Evolutionary conservation across 148 eudicot species (phyloP).

Genomic region (Persicaria maculosa): DNA sequence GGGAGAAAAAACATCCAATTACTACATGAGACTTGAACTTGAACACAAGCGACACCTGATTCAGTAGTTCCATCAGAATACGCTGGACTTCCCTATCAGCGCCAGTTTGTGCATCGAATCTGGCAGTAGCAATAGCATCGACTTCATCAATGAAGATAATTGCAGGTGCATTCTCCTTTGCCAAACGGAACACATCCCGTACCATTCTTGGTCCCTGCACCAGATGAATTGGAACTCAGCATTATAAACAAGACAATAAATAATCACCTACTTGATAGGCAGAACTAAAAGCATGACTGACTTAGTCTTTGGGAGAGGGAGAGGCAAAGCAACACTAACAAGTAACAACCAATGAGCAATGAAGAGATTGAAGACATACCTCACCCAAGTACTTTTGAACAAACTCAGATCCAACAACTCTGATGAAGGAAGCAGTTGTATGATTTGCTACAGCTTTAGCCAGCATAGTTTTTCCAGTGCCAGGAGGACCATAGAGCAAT

Average conservation of each 20-base stretch:
- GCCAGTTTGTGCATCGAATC: constrained; percentile 98
- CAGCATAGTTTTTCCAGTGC: constrained; percentile 18
- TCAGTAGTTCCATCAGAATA: constrained; percentile 91
- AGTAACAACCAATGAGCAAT: constrained; percentile 8
- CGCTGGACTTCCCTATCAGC: constrained; percentile 98
- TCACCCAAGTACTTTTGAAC: constrained; percentile 94
- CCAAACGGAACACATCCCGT: constrained; percentile 95
- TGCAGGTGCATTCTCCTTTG: constrained; percentile 96
- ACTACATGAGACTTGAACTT: not conserved
- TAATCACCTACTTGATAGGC: not conserved
- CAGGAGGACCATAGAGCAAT: constrained; percentile 19
- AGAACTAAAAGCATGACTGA: constrained; percentile 6
- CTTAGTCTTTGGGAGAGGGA: not conserved
- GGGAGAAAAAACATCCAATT: no score
- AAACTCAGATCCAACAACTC: constrained; percentile 95
- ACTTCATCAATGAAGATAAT: constrained; percentile 95
- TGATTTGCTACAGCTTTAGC: constrained; percentile 94
- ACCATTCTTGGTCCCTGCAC: constrained; percentile 90
- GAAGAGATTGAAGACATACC: constrained; percentile 31
- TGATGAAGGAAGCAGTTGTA: constrained; percentile 88
- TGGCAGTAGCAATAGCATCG: constrained; percentile 91
- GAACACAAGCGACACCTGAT: constrained; percentile 50
- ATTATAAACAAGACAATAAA: not conserved
- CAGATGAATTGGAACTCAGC: not conserved
- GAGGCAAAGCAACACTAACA: not conserved